Percentiles rank a stretch among this genome's conserved stretches.
These are phyloP conservation scores for Tolypocladium paradoxum DNA, from an alignment of 2,329 filamentous ascomycete species.

Conservation along the genomic window DNA sequence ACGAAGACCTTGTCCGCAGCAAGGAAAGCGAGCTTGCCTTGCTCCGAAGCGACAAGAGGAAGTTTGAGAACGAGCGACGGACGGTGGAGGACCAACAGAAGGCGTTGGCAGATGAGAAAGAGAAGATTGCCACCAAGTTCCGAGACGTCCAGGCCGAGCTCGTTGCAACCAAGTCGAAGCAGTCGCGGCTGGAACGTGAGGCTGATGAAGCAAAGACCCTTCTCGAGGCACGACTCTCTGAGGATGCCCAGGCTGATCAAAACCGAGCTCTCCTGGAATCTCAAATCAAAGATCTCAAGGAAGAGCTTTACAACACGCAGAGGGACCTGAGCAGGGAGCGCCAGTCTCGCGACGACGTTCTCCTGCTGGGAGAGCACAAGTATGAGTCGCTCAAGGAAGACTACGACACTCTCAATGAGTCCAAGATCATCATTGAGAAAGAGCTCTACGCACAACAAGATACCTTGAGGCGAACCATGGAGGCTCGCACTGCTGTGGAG, in stretches of 20 bases:
- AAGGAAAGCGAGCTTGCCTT: slow-evolving; percentile 91
- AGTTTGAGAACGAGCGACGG: slow-evolving; percentile 69
- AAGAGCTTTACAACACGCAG: slow-evolving; percentile 73
- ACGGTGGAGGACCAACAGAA: slow-evolving; percentile 70
- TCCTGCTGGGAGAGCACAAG: slow-evolving; percentile 83
- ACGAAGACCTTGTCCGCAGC: slow-evolving; percentile 83
- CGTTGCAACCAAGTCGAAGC: slow-evolving; percentile 76
- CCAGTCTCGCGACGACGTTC: slow-evolving; percentile 88
- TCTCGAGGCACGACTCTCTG: slow-evolving; percentile 78
- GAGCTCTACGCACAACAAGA: slow-evolving; percentile 96
- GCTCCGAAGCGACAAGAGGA: slow-evolving; percentile 74
- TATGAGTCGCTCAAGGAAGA: slow-evolving; percentile 73
- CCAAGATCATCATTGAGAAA: slow-evolving; percentile 96
- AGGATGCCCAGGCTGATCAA: slow-evolving; percentile 75
- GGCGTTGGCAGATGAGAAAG: slow-evolving; percentile 62
- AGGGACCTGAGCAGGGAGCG: slow-evolving; percentile 83
- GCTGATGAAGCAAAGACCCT: slow-evolving; percentile 78
- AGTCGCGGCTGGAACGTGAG: slow-evolving; percentile 76
- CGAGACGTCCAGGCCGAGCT: slow-evolving; percentile 81
- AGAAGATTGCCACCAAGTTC: slow-evolving; percentile 63
- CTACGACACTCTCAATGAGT: slow-evolving; percentile 76
- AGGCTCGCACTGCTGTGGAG: slow-evolving; percentile 70
- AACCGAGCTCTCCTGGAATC: slow-evolving; percentile 74
- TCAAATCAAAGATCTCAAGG: slow-evolving; percentile 80
- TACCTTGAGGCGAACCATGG: slow-evolving; percentile 72